phyloP scores from a whole-genome alignment of 139 green algal species.

The Coelastrella sp. region DNA sequence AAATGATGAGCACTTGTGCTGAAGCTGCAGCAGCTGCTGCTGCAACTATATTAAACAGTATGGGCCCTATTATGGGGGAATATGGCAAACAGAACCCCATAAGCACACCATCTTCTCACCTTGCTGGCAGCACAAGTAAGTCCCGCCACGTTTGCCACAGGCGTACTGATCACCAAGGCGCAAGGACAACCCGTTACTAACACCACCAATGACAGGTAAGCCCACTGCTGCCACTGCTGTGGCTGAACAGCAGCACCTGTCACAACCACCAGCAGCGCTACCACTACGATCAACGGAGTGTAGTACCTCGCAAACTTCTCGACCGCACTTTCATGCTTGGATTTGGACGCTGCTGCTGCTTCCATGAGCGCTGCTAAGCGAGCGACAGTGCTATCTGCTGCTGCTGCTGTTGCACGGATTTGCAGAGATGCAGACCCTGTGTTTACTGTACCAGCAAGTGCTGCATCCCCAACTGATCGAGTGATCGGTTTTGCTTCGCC shows the following conservation, averaged over 20 bases:
- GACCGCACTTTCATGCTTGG: constrained; percentile 64
- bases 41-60: no score
- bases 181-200: constrained; percentile 89
- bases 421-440: constrained; percentile 56
- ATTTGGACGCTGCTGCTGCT: constrained; percentile 65
- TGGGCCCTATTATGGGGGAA: no score
- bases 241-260: constrained; percentile 45
- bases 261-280: constrained; percentile 64
- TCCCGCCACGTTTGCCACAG: constrained; percentile 72
- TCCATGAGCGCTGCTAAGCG: constrained; percentile 77
- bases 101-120: no score
- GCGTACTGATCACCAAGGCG: constrained; percentile 88
- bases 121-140: constrained; percentile 48
- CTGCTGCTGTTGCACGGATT: constrained; percentile 62
- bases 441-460: constrained; percentile 78
- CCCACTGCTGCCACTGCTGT: constrained; percentile 57
- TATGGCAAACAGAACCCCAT: no score
- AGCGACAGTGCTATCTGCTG: constrained; percentile 76
- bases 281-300: constrained; percentile 81
- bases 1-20: not conserved
- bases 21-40: not conserved
- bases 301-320: constrained; percentile 65
- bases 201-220: constrained; percentile 81
- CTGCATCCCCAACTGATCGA: constrained; percentile 62
- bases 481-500: constrained; percentile 65